These are phyloP conservation scores for Monosporascus sp. DNA, from an alignment of 2,329 filamentous ascomycete species.

Conservation along the genomic window DNA sequence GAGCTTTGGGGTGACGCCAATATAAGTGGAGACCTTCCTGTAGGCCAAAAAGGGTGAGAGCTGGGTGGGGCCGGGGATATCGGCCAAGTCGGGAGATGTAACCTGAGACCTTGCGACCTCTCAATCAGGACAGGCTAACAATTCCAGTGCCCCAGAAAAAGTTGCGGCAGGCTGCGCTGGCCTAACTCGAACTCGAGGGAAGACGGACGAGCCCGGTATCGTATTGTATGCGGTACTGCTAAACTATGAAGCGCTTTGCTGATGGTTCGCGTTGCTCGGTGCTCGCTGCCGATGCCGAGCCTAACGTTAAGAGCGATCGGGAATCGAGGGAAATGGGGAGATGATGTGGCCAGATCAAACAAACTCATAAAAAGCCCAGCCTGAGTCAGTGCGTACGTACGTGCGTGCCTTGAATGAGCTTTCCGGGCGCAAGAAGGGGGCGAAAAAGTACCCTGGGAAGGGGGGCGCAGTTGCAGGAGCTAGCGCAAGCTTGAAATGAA, in stretches of 20 bases:
- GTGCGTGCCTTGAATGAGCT: too few species aligned
- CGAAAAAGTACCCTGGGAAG: neutral
- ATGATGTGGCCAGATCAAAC: too few species aligned
- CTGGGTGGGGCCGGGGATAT: conserved; percentile 4
- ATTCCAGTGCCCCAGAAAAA: neutral
- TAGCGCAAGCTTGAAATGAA: neutral
- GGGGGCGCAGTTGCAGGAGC: neutral
- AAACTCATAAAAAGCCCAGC: too few species aligned
- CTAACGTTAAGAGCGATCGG: too few species aligned
- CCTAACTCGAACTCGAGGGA: neutral
- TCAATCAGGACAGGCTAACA: neutral
- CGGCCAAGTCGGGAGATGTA: conserved; percentile 1
- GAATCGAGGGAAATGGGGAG: too few species aligned
- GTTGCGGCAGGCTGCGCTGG: neutral
- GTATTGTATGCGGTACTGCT: neutral
- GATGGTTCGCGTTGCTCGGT: too few species aligned
- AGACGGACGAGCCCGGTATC: neutral
- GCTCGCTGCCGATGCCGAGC: too few species aligned
- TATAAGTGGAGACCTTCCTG: neutral
- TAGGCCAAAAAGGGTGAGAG: conserved; percentile 4
- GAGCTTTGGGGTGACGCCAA: neutral
- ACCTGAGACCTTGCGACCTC: neutral
- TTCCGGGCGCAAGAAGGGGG: too few species aligned
- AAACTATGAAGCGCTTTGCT: too few species aligned
- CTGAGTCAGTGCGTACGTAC: too few species aligned